Evolutionary conservation across 176 grass and related monocot species (phyloP).

Genomic region (Aegilops sharonensis): DNA sequence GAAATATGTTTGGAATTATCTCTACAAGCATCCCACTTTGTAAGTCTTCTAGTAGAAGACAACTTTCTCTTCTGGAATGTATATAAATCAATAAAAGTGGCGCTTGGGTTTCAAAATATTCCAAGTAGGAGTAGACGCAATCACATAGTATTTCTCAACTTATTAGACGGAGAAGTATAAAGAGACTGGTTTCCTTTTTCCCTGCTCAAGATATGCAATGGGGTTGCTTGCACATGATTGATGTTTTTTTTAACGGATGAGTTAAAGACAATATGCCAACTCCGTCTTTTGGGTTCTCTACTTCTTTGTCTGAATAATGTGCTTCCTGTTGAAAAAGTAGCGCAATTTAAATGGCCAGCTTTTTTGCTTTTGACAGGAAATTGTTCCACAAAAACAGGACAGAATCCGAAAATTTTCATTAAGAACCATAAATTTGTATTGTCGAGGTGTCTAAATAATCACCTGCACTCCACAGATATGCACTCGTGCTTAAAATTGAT

Average conservation of each 20-base stretch:
- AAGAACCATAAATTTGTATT: not conserved
- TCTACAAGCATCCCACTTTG: not conserved
- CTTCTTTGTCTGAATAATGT: not conserved
- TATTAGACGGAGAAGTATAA: not conserved
- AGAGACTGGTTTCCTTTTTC: not conserved
- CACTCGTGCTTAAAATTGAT: not conserved
- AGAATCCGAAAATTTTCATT: not conserved
- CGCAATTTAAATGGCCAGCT: not conserved
- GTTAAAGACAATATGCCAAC: not conserved
- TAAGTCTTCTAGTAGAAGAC: not conserved
- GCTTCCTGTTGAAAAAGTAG: not conserved
- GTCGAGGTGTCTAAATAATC: not conserved
- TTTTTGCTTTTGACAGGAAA: not conserved
- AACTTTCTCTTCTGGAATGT: not conserved
- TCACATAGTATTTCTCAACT: not conserved
- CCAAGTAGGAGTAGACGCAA: not conserved
- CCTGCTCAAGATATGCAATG: not conserved
- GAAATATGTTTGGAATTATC: not conserved
- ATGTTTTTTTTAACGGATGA: not conserved
- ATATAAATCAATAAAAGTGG: not conserved
- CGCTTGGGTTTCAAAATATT: not conserved
- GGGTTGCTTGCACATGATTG: not conserved
- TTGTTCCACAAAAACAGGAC: not conserved
- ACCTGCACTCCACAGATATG: not conserved
- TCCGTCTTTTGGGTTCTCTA: not conserved